A percentile compares a stretch with the other conserved stretches of the same genome.
These are phyloP conservation scores for Scedosporium boydii DNA, from an alignment of 2,329 filamentous ascomycete species.

Conservation along the genomic window DNA sequence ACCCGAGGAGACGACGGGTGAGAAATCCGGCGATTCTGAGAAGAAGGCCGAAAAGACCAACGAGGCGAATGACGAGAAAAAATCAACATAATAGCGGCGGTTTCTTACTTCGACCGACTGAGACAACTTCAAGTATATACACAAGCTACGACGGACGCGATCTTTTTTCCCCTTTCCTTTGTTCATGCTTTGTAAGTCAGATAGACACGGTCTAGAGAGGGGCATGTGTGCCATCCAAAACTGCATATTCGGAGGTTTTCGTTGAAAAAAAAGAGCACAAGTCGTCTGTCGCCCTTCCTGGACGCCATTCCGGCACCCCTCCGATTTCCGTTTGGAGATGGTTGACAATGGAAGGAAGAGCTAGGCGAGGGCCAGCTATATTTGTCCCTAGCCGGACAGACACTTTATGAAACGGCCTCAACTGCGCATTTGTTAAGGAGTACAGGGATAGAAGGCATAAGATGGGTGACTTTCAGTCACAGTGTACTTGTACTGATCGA, in stretches of 20 bases:
- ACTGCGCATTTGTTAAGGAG: neutral
- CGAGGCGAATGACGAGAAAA: constrained; percentile 1
- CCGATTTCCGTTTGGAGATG: no score
- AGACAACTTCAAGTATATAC: no score
- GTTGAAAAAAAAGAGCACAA: no score
- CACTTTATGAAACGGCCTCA: neutral
- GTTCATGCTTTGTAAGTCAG: neutral
- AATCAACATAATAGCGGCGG: neutral
- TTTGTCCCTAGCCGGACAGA: neutral
- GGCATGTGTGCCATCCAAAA: no score
- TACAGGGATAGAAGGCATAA: neutral
- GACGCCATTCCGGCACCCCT: no score
- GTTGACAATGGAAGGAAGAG: neutral
- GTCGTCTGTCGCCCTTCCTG: no score
- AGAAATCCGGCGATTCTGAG: neutral
- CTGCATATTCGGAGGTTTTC: no score
- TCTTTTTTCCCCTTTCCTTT: neutral
- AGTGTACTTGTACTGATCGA: neutral
- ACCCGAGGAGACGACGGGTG: neutral
- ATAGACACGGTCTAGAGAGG: no score
- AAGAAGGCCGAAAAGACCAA: neutral
- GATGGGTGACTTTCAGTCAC: neutral
- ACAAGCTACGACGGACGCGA: no score
- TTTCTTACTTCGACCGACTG: no score
- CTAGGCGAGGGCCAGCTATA: neutral